phyloP scores from a whole-genome alignment of 306 rosid genomes.

The Biancaea sappan region DNA sequence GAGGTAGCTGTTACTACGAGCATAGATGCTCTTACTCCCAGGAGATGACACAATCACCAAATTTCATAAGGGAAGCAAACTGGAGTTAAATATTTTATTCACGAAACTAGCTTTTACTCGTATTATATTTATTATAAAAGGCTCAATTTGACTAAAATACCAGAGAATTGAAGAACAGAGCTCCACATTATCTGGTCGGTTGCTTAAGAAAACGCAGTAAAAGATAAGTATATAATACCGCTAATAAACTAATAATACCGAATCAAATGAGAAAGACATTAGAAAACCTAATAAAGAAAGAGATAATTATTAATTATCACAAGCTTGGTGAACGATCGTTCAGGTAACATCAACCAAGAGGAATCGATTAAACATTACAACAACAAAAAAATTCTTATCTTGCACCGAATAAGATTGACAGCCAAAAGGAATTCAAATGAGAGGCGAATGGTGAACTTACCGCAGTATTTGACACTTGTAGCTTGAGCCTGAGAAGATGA shows the following conservation, averaged over 20 bases:
- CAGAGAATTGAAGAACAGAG: background rate
- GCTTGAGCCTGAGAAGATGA: constrained; percentile 35
- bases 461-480: constrained; percentile 49
- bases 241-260: background rate
- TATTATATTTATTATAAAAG: background rate
- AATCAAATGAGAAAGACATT: background rate
- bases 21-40: background rate
- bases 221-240: background rate
- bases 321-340: background rate
- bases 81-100: background rate
- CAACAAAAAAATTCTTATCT: background rate
- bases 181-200: background rate
- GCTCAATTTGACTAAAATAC: background rate
- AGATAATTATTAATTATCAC: background rate
- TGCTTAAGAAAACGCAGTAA: background rate
- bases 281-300: background rate
- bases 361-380: background rate
- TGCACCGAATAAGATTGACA: background rate
- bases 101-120: background rate
- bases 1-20: background rate
- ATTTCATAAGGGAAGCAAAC: background rate
- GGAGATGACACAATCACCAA: background rate
- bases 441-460: constrained; percentile 31
- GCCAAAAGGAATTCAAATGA: background rate
- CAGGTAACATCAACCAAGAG: background rate